Evolutionary conservation across 305 asterid species (phyloP).

Genomic region (Rubia balearica): DNA sequence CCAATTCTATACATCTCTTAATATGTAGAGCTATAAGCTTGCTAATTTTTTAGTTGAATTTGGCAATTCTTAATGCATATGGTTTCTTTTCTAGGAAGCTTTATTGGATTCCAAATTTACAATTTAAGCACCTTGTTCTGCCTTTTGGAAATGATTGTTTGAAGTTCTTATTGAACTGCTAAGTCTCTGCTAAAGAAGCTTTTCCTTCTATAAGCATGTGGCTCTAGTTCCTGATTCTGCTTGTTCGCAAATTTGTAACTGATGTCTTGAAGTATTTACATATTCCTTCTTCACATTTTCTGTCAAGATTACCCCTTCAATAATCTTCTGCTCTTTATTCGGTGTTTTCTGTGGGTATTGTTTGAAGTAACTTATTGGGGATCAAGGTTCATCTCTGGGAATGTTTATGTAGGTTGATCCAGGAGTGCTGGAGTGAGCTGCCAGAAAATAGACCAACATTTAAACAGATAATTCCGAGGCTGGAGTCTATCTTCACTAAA

Average conservation of each 20-base stretch:
- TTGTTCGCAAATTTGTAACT: neutral
- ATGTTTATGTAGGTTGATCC: constrained; percentile 55
- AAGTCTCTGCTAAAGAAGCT: neutral
- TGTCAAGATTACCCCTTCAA: neutral
- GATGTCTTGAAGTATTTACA: neutral
- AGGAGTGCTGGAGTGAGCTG: constrained; percentile 73
- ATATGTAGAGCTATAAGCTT: neutral
- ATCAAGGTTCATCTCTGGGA: neutral
- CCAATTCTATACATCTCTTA: neutral
- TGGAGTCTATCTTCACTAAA: constrained; percentile 52
- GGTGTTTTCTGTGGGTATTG: neutral
- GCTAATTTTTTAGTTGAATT: neutral
- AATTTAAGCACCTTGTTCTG: neutral
- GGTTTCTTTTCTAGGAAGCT: neutral
- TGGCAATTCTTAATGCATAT: neutral
- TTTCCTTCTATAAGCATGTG: neutral
- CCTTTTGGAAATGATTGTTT: neutral
- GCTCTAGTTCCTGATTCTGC: neutral
- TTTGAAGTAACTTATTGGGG: neutral
- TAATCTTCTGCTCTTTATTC: neutral
- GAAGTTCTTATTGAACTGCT: neutral
- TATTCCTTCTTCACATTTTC: neutral
- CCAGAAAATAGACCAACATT: constrained; percentile 77
- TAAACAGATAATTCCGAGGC: constrained; percentile 69
- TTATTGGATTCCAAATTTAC: neutral